Percentiles rank a stretch among this genome's conserved stretches.
Conservation (phyloP, 768 basidiomycete species). For the Leccinellum albellum region DNA sequence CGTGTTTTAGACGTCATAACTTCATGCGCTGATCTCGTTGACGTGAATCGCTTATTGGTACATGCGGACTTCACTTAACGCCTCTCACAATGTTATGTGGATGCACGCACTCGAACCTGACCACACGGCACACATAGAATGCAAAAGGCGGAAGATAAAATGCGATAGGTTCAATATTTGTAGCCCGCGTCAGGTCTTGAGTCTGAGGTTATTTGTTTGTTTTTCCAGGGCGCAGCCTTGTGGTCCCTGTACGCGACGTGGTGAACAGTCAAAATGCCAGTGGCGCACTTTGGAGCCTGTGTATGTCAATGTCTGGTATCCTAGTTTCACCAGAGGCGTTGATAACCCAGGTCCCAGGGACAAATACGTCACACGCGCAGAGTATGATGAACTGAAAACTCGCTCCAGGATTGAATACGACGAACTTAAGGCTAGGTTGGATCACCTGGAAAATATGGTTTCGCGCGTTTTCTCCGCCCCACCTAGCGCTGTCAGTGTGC, state of each 20-base stretch:
- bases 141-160: slow-evolving; percentile 83
- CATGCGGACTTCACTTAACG: background rate
- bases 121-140: slow-evolving; percentile 46
- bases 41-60: slow-evolving; percentile 6
- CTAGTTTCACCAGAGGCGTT: slow-evolving; percentile 3
- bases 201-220: slow-evolving; percentile 19
- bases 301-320: slow-evolving; percentile 41
- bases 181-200: slow-evolving; percentile 4
- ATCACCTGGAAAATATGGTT: slow-evolving; percentile 56
- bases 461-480: slow-evolving; percentile 34
- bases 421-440: slow-evolving; percentile 63
- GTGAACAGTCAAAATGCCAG: slow-evolving; percentile 76
- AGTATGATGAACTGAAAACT: slow-evolving; percentile 71
- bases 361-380: slow-evolving; percentile 74
- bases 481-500: slow-evolving; percentile 26
- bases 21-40: slow-evolving; percentile 18
- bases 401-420: slow-evolving; percentile 39
- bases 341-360: slow-evolving; percentile 43
- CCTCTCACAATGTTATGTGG: background rate
- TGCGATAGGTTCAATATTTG: slow-evolving; percentile 65
- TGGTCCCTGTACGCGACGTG: slow-evolving; percentile 73
- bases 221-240: slow-evolving; percentile 68
- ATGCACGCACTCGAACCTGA: slow-evolving; percentile 1
- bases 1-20: slow-evolving; percentile 25
- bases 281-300: slow-evolving; percentile 82